Percentiles rank a stretch among this genome's conserved stretches.
Evolutionary conservation across 768 basidiomycete species (phyloP).

Genomic region (Thelephora ganbajun): DNA sequence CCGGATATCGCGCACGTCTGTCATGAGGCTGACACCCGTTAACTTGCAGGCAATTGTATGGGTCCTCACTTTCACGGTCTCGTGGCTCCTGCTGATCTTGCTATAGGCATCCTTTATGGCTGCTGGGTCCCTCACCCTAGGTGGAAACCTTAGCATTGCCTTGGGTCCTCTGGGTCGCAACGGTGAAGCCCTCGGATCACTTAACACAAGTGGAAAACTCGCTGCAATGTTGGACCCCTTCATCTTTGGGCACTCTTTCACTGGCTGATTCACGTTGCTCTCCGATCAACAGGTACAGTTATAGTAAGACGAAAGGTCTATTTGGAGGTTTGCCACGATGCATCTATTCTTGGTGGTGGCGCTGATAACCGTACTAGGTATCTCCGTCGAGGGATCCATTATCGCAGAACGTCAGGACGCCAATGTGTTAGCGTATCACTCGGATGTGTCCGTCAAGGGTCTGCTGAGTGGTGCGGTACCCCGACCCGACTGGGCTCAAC

Average conservation of each 20-base stretch:
- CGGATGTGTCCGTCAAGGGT: slow-evolving; percentile 60
- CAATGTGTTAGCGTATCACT: slow-evolving; percentile 68
- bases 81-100: background rate
- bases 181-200: slow-evolving; percentile 77
- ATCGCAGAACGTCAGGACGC: slow-evolving; percentile 93
- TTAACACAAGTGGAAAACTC: slow-evolving; percentile 76
- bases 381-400: slow-evolving; percentile 79
- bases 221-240: slow-evolving; percentile 72
- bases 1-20: background rate
- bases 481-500: slow-evolving; percentile 67
- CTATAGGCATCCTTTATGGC: slow-evolving; percentile 79
- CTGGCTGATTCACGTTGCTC: background rate
- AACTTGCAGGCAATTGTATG: slow-evolving; percentile 29
- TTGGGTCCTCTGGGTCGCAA: slow-evolving; percentile 90
- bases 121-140: slow-evolving; percentile 79
- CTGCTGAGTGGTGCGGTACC: slow-evolving; percentile 68
- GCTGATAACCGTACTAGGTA: slow-evolving; percentile 18
- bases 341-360: background rate
- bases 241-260: slow-evolving; percentile 5
- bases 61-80: slow-evolving; percentile 14
- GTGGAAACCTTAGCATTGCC: slow-evolving; percentile 82
- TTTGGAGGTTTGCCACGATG: slow-evolving; percentile 43
- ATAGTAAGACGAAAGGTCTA: slow-evolving; percentile 84
- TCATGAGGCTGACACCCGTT: slow-evolving; percentile 3
- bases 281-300: slow-evolving; percentile 52